These are phyloP conservation scores for Saccharomycopsis phalli DNA, from an alignment of 1,139 yeast species.

Conservation along the genomic window DNA sequence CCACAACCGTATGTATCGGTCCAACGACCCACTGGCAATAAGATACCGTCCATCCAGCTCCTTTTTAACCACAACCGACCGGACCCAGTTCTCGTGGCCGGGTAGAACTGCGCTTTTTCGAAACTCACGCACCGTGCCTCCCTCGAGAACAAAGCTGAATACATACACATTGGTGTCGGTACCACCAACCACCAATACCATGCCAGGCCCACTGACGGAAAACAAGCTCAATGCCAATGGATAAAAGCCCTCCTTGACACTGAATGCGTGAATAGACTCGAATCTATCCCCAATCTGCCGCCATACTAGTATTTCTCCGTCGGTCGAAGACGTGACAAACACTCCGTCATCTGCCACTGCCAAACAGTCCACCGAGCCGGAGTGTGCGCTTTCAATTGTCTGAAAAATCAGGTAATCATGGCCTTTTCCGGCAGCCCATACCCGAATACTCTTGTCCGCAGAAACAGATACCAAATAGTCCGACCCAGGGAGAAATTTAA, in stretches of 20 bases:
- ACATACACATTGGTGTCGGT: constrained; percentile 53
- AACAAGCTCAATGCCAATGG: constrained; percentile 58
- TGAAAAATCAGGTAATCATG: constrained; percentile 25
- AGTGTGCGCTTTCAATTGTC: constrained; percentile 31
- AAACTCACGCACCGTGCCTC: constrained; percentile 24
- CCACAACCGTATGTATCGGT: constrained; percentile 85
- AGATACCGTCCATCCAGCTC: constrained; percentile 43
- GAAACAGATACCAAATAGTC: constrained; percentile 47
- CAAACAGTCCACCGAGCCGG: constrained; percentile 44
- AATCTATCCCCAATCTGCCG: neutral
- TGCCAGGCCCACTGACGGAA: constrained; percentile 32
- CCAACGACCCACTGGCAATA: constrained; percentile 84
- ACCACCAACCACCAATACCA: constrained; percentile 75
- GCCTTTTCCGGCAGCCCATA: constrained; percentile 42
- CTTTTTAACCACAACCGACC: constrained; percentile 54
- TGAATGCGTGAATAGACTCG: constrained; percentile 28
- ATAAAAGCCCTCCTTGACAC: constrained; percentile 41
- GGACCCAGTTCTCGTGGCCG: constrained; percentile 95
- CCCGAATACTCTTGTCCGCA: constrained; percentile 51
- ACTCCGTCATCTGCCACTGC: constrained; percentile 30
- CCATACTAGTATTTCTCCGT: constrained; percentile 54
- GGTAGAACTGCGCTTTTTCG: constrained; percentile 44
- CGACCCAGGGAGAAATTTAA: constrained; percentile 44
- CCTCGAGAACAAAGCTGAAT: constrained; percentile 36
- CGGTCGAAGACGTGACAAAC: constrained; percentile 58